Percentiles rank a stretch among this genome's conserved stretches.
Evolutionary conservation across 257 asterid species (phyloP).

Genomic region (Solanum peruvianum): DNA sequence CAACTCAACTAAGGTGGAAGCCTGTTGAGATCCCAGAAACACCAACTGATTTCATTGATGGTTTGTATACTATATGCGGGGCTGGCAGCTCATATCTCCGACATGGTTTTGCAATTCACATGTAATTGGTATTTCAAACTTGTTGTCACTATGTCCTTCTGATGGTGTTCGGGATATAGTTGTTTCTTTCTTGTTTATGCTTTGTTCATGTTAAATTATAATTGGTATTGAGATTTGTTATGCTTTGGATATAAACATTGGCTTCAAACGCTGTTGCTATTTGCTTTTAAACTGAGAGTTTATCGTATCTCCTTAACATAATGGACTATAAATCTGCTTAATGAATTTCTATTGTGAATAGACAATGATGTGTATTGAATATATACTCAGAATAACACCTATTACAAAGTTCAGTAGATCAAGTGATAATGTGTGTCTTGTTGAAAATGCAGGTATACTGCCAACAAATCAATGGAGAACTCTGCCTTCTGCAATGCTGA

Average conservation of each 20-base stretch:
- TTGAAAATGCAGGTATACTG: constrained; percentile 51
- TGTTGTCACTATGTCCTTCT: not conserved
- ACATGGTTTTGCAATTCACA: constrained; percentile 94
- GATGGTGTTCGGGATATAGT: not conserved
- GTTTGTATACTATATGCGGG: constrained; percentile 82
- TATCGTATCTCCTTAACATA: not conserved
- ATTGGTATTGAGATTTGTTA: not conserved
- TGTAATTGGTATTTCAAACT: constrained; percentile 30
- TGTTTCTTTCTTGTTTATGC: not conserved
- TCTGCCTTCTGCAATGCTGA: constrained; percentile 96
- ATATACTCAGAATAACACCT: not conserved
- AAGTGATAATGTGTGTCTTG: not conserved
- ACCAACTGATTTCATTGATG: constrained; percentile 75
- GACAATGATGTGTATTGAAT: not conserved
- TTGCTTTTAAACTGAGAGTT: not conserved
- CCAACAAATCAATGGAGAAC: constrained; percentile 84
- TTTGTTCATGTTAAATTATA: not conserved
- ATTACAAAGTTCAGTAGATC: not conserved
- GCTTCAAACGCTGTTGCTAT: not conserved
- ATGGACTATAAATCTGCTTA: not conserved
- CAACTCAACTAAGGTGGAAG: constrained; percentile 92
- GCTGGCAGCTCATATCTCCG: constrained; percentile 98
- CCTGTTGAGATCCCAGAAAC: constrained; percentile 58
- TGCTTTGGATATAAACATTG: not conserved
- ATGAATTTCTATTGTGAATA: not conserved